Base-by-base conservation (phyloP, 176 grass and related monocot genomes). In the Canna indica region DNA sequence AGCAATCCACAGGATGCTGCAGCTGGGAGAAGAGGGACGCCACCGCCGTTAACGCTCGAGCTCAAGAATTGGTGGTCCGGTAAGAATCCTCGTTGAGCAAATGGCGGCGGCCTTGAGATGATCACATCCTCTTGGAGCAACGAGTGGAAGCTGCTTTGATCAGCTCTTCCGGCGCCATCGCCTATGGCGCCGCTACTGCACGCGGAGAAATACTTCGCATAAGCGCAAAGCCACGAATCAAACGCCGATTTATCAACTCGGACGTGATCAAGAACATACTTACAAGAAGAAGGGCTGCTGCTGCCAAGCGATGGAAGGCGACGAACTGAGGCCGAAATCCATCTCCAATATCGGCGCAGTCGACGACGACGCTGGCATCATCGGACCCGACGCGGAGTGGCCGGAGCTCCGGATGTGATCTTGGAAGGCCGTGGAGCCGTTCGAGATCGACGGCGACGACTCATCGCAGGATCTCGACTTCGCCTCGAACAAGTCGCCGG, bases 361-460 rank as follows among this genome's bases (percentile, higher is more conserved):
- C 72, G 12, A 47, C 10, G 26, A 64, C 69, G 47, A 41, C 1
- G 41, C 30, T 17, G 48, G 32, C 69, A 18, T 14, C 60, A 0
- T 24, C 26, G 22, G 50, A 64, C 46, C 68, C 25, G 78, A 26
- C 74, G 80, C 34, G 18, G 65, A 27, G 65, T 5, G 11, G 36
- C 9, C 31, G 15, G 65, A 44, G 78, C 61, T 59, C 8, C 65
- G 31, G 0, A 68, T 61, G n/a, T n/a, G n/a, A 9, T 88, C 85
- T 64, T 88, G 85, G 82, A 81, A 88, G 10, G 86, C 84, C 28
- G 81, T 36, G 13, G 82, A 78, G 75, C 82, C 81, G 75, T 78
- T 79, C 13, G 68, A 50, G 29, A 24, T 14, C 64, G 64, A 36
- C 24, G 74, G 78, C 18, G 86, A 78, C 1, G 78, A 84, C 28